phyloP scores from a whole-genome alignment of 257 asterid species.

The Rehmannia glutinosa region DNA sequence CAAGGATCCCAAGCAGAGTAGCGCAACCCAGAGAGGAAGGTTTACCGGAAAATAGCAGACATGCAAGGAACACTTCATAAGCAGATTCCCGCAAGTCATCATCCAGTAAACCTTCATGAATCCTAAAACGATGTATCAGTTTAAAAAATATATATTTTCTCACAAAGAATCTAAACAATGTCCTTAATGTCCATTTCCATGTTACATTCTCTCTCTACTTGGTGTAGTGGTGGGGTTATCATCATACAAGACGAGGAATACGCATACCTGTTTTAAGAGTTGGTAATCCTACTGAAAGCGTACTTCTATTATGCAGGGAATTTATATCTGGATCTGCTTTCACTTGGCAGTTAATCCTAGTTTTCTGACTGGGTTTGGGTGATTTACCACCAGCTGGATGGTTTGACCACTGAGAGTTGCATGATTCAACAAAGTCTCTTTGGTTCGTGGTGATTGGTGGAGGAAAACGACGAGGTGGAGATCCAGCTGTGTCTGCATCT shows the following conservation, averaged over 20 bases:
- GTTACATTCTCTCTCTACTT: background rate
- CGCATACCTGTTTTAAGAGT: conserved; percentile 68
- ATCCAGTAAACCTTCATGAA: conserved; percentile 81
- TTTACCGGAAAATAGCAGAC: conserved; percentile 75
- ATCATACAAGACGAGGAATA: conserved; percentile 19
- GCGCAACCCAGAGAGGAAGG: conserved; percentile 22
- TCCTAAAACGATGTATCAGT: conserved; percentile 77
- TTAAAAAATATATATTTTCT: conserved; percentile 13
- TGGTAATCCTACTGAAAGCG: conserved; percentile 64
- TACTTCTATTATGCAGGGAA: conserved; percentile 20
- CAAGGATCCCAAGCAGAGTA: conserved; percentile 36
- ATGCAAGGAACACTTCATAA: conserved; percentile 80
- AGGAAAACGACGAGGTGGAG: conserved; percentile 84
- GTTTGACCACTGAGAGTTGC: conserved; percentile 24
- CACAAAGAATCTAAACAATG: background rate
- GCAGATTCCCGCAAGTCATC: conserved; percentile 94
- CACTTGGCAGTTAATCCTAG: conserved; percentile 24
- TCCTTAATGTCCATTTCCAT: conserved; percentile 17
- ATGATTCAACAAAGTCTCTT: conserved; percentile 27
- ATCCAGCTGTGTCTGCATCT: conserved; percentile 64
- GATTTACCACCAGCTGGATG: conserved; percentile 29
- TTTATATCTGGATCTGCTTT: conserved; percentile 30
- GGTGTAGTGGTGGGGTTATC: background rate
- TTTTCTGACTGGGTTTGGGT: conserved; percentile 26
- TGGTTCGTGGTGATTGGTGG: conserved; percentile 42